These are phyloP conservation scores for Apiospora sp. DNA, from an alignment of 2,329 filamentous ascomycete species.

Conservation along the genomic window DNA sequence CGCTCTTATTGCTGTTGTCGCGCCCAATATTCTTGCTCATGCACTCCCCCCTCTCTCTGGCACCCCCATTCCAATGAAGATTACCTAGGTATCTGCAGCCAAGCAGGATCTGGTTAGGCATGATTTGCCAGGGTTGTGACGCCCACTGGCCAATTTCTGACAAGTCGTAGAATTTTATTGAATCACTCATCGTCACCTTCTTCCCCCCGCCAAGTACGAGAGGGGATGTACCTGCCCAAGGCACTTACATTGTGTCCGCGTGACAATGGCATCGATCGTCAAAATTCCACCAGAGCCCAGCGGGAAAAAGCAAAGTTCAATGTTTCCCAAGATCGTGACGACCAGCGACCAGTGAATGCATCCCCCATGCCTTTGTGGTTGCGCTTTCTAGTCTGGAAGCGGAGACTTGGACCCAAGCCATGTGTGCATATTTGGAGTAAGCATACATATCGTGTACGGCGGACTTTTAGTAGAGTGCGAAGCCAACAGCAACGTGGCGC, in stretches of 20 bases:
- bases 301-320: background rate
- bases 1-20: background rate
- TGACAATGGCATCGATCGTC: conserved; percentile 5
- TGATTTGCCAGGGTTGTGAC: background rate
- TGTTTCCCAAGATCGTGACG: background rate
- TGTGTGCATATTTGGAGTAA: background rate
- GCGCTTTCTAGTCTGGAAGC: background rate
- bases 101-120: background rate
- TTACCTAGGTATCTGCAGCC: conserved; percentile 8
- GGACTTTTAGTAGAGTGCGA: background rate
- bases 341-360: background rate
- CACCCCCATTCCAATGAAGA: conserved; percentile 17
- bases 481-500: background rate
- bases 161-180: conserved; percentile 16
- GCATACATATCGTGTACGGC: background rate
- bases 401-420: background rate
- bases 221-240: background rate
- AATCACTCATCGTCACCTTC: background rate
- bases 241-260: background rate
- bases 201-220: background rate
- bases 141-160: conserved; percentile 8
- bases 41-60: background rate
- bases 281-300: background rate
- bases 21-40: background rate
- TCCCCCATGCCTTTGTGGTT: background rate